A percentile compares a stretch with the other conserved stretches of the same genome.
These are phyloP conservation scores for Lactarius vividus DNA, from an alignment of 768 basidiomycete species.

Conservation along the genomic window DNA sequence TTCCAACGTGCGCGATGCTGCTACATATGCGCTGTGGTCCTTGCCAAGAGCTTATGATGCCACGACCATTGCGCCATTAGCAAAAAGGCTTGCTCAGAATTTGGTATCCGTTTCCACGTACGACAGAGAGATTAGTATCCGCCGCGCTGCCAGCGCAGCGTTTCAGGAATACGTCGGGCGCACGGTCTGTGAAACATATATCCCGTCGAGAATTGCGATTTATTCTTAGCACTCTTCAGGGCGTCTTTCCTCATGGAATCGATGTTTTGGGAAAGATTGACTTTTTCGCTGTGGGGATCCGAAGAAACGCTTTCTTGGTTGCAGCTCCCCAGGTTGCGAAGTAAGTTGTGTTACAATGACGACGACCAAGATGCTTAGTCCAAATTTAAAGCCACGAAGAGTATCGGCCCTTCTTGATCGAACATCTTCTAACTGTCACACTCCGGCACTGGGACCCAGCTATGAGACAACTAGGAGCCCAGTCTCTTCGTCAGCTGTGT, in stretches of 20 bases:
- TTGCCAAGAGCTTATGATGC: conserved; percentile 76
- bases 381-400: conserved; percentile 60
- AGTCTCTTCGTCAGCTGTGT: conserved; percentile 70
- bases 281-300: conserved; percentile 89
- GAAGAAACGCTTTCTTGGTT: conserved; percentile 78
- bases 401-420: conserved; percentile 66
- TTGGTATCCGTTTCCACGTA: conserved; percentile 81
- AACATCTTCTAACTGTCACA: conserved; percentile 71
- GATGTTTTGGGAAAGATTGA: conserved; percentile 90
- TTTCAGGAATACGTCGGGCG: conserved; percentile 97
- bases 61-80: conserved; percentile 56
- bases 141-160: conserved; percentile 94
- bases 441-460: conserved; percentile 86
- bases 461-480: conserved; percentile 75
- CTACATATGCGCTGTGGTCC: conserved; percentile 94
- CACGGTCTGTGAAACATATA: conserved; percentile 54
- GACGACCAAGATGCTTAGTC: conserved; percentile 1
- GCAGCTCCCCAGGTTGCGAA: conserved; percentile 85
- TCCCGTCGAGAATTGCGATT: conserved; percentile 6
- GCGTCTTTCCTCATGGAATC: conserved; percentile 89
- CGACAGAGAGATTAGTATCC: conserved; percentile 93
- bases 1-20: conserved; percentile 90
- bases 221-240: conserved; percentile 45
- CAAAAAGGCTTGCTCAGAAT: conserved; percentile 59
- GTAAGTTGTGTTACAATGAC: conserved; percentile 47